phyloP scores from a whole-genome alignment of 2,329 filamentous ascomycete species.

The Dactylellina sp. region DNA sequence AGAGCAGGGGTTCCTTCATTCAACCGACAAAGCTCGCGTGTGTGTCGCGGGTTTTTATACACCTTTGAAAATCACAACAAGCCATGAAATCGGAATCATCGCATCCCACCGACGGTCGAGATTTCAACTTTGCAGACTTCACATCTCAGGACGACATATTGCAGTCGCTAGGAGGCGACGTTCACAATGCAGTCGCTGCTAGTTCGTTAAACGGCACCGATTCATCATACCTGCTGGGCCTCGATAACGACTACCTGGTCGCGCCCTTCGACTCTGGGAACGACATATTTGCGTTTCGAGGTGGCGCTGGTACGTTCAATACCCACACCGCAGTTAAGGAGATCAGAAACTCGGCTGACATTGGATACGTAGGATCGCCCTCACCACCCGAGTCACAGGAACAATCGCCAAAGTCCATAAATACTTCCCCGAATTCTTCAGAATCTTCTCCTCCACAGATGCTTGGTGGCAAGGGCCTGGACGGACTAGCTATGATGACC shows the following conservation, averaged over 20 bases:
- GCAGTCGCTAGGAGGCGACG: constrained; percentile 47
- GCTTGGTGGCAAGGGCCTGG: constrained; percentile 30
- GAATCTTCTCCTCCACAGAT: constrained; percentile 51
- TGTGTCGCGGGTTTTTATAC: constrained; percentile 15
- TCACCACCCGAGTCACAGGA: constrained; percentile 56
- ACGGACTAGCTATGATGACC: constrained; percentile 53
- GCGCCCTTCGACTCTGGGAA: constrained; percentile 49
- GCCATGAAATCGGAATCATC: constrained; percentile 52
- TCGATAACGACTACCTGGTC: constrained; percentile 55
- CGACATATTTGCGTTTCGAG: constrained; percentile 53
- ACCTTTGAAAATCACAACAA: background rate
- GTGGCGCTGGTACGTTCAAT: constrained; percentile 45
- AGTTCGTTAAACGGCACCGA: constrained; percentile 45
- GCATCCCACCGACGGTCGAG: constrained; percentile 51
- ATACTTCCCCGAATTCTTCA: constrained; percentile 54
- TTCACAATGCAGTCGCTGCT: constrained; percentile 44
- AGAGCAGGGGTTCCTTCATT: background rate
- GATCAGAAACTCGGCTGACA: constrained; percentile 10
- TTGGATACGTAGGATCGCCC: constrained; percentile 34
- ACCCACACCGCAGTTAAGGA: constrained; percentile 7
- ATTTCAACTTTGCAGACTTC: constrained; percentile 55
- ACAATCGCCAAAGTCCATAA: constrained; percentile 52
- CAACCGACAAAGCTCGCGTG: constrained; percentile 22
- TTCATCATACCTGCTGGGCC: constrained; percentile 48
- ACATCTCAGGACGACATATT: constrained; percentile 51